These are phyloP conservation scores for Sporothrix mexicana DNA, from an alignment of 2,329 filamentous ascomycete genomes.

Conservation along the genomic window DNA sequence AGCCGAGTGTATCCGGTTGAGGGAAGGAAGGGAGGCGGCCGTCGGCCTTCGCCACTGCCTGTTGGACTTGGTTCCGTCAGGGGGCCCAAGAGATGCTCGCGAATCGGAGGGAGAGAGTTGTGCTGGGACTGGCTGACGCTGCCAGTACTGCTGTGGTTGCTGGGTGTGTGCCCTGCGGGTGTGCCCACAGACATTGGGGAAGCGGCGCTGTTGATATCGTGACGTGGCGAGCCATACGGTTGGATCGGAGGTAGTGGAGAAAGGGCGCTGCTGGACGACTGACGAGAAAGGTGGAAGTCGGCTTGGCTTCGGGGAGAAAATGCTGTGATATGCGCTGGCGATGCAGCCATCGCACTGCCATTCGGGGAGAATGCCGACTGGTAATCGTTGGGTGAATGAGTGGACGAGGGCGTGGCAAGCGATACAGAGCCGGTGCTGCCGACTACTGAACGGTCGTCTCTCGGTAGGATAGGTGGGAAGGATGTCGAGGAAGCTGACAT, in stretches of 20 bases:
- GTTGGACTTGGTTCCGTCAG: conserved; percentile 22
- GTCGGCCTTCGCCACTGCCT: background rate
- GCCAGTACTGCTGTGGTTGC: background rate
- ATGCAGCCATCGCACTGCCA: background rate
- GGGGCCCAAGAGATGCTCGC: conserved; percentile 3
- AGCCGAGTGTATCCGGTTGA: conserved; percentile 46
- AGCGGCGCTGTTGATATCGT: conserved; percentile 46
- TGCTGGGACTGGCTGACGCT: background rate
- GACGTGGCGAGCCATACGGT: conserved; percentile 46
- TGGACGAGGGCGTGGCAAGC: conserved; percentile 29
- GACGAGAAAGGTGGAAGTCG: background rate
- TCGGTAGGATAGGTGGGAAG: background rate
- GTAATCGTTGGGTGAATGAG: conserved; percentile 28
- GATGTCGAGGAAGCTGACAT: background rate
- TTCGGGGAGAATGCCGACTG: conserved; percentile 13
- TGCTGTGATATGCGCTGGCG: background rate
- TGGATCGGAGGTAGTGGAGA: conserved; percentile 47
- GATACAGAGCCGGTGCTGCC: background rate
- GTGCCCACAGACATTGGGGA: background rate
- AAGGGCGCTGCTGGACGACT: background rate
- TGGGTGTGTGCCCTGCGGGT: background rate
- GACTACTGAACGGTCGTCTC: conserved; percentile 9
- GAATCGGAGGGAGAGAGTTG: conserved; percentile 11
- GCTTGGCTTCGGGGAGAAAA: conserved; percentile 19
- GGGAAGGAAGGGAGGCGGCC: conserved; percentile 37